Base-by-base conservation (phyloP, 2,329 filamentous ascomycete genomes). In the Phaeophleospora eucalypticola region DNA sequence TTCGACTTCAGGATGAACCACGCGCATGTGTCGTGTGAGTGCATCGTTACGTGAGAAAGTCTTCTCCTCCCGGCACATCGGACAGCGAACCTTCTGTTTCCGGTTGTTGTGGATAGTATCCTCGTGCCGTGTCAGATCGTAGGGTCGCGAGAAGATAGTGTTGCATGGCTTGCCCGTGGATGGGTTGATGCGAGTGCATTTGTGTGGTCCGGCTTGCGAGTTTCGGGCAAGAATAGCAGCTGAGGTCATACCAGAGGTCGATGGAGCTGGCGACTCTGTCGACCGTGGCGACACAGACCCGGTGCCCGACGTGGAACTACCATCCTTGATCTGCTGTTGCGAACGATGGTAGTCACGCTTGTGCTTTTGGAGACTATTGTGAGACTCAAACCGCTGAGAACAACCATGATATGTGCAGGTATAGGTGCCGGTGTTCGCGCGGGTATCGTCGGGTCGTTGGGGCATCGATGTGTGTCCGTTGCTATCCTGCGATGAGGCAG, bases 351-450 rank as follows among this genome's bases (percentile, higher is more conserved):
- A 87, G 65, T 98, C 93, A 18, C 90, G 83, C 74, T 96, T 96
- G 73, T 98, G 93, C 71, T 93, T 93, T 66, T 97, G 90, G 3
- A 98, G 77, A 57, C 90, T 82, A 7, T 82, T 78, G 3, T 89
- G 89, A 1, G 89, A 89, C 58, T 95, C 88, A 63, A 98, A 98
- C 43, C 93, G 86, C 57, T 86, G 75, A 0, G 83, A 84, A 65
- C 93, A 97, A 9, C 89, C 89, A 61, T 95, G 89, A 61, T 95
- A 95, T 1, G 90, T 96, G 69, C 93, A 98, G 1, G 90, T 95
- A 70, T 96, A 98, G 0, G 90, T 95, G 10, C 91, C 91, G 16
- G 83, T 80, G 56, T 95, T 87, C 0, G 89, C 86, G 14, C 75
- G 74, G 2, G 84, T 82, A 34, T 82, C 76, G 1, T 72, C 66